phyloP scores from a whole-genome alignment of 225 moss, liverwort and hornwort species.

The Bryoerythrophyllum caledonicum region DNA sequence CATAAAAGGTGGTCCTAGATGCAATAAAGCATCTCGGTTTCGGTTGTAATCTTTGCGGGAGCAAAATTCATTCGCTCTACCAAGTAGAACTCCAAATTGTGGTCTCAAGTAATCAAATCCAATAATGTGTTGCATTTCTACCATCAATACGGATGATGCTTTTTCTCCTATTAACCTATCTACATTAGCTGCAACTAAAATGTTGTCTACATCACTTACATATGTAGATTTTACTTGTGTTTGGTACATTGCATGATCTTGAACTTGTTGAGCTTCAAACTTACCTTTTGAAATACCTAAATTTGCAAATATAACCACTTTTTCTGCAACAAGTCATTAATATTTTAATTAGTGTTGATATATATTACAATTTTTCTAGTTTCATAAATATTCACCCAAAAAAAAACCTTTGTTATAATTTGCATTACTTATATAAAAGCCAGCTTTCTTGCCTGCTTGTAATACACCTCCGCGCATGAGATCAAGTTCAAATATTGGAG shows the following conservation, averaged over 20 bases:
- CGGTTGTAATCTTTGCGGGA: slow-evolving; percentile 40
- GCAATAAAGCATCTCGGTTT: slow-evolving; percentile 65
- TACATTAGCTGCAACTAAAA: slow-evolving; percentile 74
- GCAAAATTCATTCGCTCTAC: slow-evolving; percentile 44
- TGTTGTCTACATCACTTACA: slow-evolving; percentile 83
- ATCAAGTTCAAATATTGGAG: slow-evolving; percentile 88
- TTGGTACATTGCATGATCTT: slow-evolving; percentile 58
- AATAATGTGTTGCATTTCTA: slow-evolving; percentile 79
- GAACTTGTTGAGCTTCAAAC: slow-evolving; percentile 39
- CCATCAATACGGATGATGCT: slow-evolving; percentile 45
- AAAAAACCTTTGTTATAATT: not conserved
- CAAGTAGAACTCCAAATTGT: slow-evolving; percentile 50
- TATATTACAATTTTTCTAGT: no score
- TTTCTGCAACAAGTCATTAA: slow-evolving; percentile 35
- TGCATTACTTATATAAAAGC: not conserved
- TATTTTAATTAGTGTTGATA: no score
- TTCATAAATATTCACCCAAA: not conserved
- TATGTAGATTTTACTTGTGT: slow-evolving; percentile 63
- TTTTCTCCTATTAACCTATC: slow-evolving; percentile 64
- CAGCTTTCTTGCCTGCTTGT: slow-evolving; percentile 59
- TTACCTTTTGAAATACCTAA: slow-evolving; percentile 30
- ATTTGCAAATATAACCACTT: slow-evolving; percentile 77
- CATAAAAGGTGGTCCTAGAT: slow-evolving; percentile 81
- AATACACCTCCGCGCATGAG: slow-evolving; percentile 89
- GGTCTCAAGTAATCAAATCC: slow-evolving; percentile 78